Evolutionary conservation across 139 green algal species (phyloP), one percentile per base, ranked within the genome.

Genomic region (Mychonastes homosphaera): DNA sequence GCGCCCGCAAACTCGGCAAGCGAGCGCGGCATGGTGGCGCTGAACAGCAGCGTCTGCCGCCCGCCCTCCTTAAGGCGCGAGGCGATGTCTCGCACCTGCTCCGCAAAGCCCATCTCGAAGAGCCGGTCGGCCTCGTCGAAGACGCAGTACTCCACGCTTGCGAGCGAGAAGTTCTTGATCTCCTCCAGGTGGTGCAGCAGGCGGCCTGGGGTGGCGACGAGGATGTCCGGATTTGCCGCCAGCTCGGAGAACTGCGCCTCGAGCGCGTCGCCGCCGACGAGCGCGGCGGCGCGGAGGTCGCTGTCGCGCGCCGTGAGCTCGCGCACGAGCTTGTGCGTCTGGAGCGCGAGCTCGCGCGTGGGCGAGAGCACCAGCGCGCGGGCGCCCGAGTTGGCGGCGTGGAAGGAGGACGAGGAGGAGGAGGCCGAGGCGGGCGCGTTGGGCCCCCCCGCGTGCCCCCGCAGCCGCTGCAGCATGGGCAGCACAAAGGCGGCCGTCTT

Each of bases 101-200:
- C 78, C 2, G 81, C 79, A 72, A 98, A 95, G 27, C 91, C 92
- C 90, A 98, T 95, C 71, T 98, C 92, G 59, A 98, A 98, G 53
- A 98, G 78, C 7, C 92, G 71, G 75, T 98, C 92, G 5, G 92
- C 92, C 68, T 97, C 90, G 50, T 98, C 91, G 39, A 96, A 83
- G 15, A 97, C 85, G 23, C 79, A 65, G 56, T 87, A 88, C 64
- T 92, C 73, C 48, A 94, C 80, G 1, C 45, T 63, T 3, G 58
- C 43, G 32, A 95, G 69, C 34, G 47, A 75, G 38, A 96, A 73
- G 43, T 80, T 84, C 47, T 84, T 36, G 34, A 95, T 77, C 73
- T 94, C 84, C 38, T 75, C 63, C 48, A 98, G 64, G 69, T 96
- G 87, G 62, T 98, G 92, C 58, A 94, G 75, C 50, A 98, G 69